A percentile compares a stretch with the other conserved stretches of the same genome.
These are phyloP conservation scores for Paraurostyla sp. DNA, from an alignment of 73 alveolate genomes.

Conservation along the genomic window DNA sequence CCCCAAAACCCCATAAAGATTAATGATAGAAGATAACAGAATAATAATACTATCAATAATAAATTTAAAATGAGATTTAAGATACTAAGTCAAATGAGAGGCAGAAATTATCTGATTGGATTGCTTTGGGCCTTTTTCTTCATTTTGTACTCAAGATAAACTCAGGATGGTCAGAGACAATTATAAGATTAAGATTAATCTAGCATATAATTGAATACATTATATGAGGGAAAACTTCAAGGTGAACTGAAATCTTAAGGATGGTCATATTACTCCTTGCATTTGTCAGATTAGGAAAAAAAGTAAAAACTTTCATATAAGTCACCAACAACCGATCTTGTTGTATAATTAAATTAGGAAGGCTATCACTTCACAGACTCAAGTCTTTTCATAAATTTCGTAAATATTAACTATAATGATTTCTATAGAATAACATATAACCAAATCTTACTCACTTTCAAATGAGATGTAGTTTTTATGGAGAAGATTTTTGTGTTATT, in stretches of 20 bases:
- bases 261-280: slow-evolving; percentile 12
- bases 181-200: too few relatives aligned
- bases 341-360: not conserved
- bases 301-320: not conserved
- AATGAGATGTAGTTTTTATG: slow-evolving; percentile 64
- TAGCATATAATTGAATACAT: not conserved
- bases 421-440: not conserved
- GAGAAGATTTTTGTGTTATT: slow-evolving; percentile 72
- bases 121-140: too few relatives aligned
- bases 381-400: slow-evolving; percentile 18
- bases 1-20: too few relatives aligned
- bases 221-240: slow-evolving; percentile 8
- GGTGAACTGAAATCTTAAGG: not conserved
- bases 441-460: slow-evolving; percentile 8
- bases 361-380: slow-evolving; percentile 33
- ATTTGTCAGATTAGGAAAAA: not conserved
- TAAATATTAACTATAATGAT: not conserved
- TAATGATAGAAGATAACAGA: too few relatives aligned
- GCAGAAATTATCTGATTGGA: too few relatives aligned
- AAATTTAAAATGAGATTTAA: too few relatives aligned
- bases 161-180: too few relatives aligned
- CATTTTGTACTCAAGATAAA: too few relatives aligned
- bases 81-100: too few relatives aligned
- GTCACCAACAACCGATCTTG: not conserved
- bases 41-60: too few relatives aligned